Base-by-base conservation (phyloP, 2,329 filamentous ascomycete genomes). In the Davidsoniella virescens region DNA sequence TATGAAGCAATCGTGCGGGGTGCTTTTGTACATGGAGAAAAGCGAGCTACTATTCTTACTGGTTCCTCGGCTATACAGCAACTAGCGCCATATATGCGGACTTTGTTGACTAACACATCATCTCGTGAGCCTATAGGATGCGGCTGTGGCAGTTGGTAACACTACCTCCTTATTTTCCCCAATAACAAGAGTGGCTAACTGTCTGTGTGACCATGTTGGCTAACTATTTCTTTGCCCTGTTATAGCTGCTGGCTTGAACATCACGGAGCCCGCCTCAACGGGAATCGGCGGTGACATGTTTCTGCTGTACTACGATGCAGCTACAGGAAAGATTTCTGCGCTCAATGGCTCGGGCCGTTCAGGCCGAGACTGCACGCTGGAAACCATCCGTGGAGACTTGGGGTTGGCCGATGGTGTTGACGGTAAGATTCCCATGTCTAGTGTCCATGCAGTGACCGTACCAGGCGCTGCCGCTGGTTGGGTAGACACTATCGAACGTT, bases 221-320 rank as follows among this genome's bases (percentile, higher is more conserved):
- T 20, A 44, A 29, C 17, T 17, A 8, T 14, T 12, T 18, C 14
- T 26, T 20, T 46, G 54, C 47, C 25, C n/a, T 4, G 4, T 4
- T 2, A 3, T 52, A 86, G 90, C 92, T 42, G 92, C 92, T 29
- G 87, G 80, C 4, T 71, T 98, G 51, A 96, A 95, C 65, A 76
- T 96, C 61, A 94, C 90, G 0, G 92, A 98, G 62, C 92, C 92
- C 6, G 80, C 80, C 53, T 92, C 84, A 5, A 96, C 92, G 0
- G 92, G 92, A 39, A 95, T 98, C 54, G 92, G 92, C 52, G 92
- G 92, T 55, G 92, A 98, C 66, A 87, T 94, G 80, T 98, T 96
- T 67, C 88, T 88, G 64, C 76, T 96, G 36, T 95, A 78, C 71
- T 96, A 90, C 69, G 77, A 93, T 61, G 86, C 87, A 40, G 76